Base-by-base conservation (phyloP, 495 filamentous ascomycete genomes). In the Apiosordaria backusii region DNA sequence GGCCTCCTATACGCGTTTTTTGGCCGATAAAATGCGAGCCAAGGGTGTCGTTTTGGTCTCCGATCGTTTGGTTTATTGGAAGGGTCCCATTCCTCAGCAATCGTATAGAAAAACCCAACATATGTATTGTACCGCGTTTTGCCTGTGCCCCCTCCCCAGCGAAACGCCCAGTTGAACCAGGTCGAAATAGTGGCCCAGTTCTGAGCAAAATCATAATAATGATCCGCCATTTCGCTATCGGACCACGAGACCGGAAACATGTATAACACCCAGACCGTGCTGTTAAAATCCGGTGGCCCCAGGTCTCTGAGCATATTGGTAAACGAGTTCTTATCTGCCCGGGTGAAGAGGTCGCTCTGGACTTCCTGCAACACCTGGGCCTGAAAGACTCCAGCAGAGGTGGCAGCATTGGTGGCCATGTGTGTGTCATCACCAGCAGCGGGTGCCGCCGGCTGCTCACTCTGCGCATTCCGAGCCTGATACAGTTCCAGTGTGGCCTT, bases 101-200 rank as follows among this genome's bases (percentile, higher is more conserved):
- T 73, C n/a, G 78, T 83, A 61, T 81, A 82, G 68, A 83, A 83
- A 21, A 83, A 71, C 1, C 80, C 80, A 2, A 73, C 53, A 65
- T 76, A 81, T 0, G 35, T 60, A 22, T 68, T 52, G 26, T 53
- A 61, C 3, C 18, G 50, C 27, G 13, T 22, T 3, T 53, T 35
- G 29, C 24, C 53, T 2, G 5, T 0, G 9, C 9, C 16, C 10
- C 35, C 35, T 45, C 35, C 35, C 35, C 35, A 45, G 5, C 9
- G 9, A 45, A 9, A 45, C 0, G 6, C 5, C 35, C 35, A 45
- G 5, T 45, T 45, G 35, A 45, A 45, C 35, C 35, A 45, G 9
- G 6, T 45, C 35, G 35, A 45, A 2, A 45, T 45, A 15, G 35
- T 45, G 9, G 10, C 3, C 5, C 35, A 45, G 6, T 69, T 50